These are phyloP conservation scores for Westerdykella aurantiaca DNA, from an alignment of 2,329 filamentous ascomycete species.

Conservation along the genomic window DNA sequence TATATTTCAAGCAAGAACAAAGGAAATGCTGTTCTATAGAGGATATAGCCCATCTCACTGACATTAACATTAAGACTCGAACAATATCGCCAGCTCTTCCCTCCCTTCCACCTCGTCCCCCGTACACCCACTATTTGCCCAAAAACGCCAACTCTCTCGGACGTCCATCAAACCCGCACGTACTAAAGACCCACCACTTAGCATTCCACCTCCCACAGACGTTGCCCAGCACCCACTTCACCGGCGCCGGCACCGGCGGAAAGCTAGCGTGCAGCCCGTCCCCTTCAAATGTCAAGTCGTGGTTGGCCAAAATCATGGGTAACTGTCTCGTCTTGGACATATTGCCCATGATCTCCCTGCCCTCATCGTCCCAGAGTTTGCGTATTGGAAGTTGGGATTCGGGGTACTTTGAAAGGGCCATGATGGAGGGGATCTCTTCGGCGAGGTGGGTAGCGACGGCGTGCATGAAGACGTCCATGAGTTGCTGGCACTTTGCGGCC, in stretches of 20 bases:
- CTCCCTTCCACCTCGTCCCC: neutral
- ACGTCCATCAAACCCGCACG: slow-evolving; percentile 11
- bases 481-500: slow-evolving; percentile 12
- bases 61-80: no score
- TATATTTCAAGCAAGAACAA: no score
- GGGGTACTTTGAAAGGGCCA: slow-evolving; percentile 16
- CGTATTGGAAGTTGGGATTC: slow-evolving; percentile 14
- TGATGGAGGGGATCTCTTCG: slow-evolving; percentile 22
- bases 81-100: no score
- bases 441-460: slow-evolving; percentile 19
- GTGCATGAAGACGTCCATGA: slow-evolving; percentile 26
- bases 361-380: slow-evolving; percentile 17
- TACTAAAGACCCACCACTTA: slow-evolving; percentile 18
- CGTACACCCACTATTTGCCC: neutral
- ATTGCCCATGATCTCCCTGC: slow-evolving; percentile 14
- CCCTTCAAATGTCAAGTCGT: slow-evolving; percentile 14
- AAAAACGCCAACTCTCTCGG: slow-evolving; percentile 9
- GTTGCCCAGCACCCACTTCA: slow-evolving; percentile 58
- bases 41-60: no score
- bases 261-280: slow-evolving; percentile 8
- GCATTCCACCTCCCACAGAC: slow-evolving; percentile 55
- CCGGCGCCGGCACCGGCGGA: slow-evolving; percentile 48
- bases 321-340: slow-evolving; percentile 8
- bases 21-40: no score
- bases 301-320: slow-evolving; percentile 10